These are phyloP conservation scores for Ogataea kodamae DNA, from an alignment of 805 yeast species.

Conservation along the genomic window DNA sequence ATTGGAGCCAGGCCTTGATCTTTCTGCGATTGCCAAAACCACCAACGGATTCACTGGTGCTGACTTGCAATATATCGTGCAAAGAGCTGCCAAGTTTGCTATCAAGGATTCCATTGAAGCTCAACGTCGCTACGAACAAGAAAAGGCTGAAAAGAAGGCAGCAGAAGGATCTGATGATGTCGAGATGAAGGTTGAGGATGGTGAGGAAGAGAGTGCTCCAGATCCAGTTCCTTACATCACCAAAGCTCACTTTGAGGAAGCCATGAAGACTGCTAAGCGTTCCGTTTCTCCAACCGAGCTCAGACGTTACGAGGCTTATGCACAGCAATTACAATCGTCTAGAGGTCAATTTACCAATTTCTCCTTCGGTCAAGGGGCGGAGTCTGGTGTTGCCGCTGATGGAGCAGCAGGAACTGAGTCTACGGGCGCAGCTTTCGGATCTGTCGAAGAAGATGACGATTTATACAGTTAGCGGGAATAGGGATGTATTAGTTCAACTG, in stretches of 20 bases:
- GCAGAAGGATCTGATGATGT: conserved; percentile 39
- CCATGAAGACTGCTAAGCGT: conserved; percentile 98
- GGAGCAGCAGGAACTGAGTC: conserved; percentile 31
- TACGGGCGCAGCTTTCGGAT: conserved; percentile 45
- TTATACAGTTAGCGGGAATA: conserved; percentile 33
- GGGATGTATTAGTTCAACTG: conserved; percentile 7
- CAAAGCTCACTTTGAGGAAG: conserved; percentile 94
- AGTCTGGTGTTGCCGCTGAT: conserved; percentile 31
- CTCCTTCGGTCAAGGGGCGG: conserved; percentile 60
- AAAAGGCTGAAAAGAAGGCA: conserved; percentile 50
- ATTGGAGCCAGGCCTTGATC: conserved; percentile 92
- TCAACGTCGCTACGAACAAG: conserved; percentile 44
- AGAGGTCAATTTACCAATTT: conserved; percentile 94
- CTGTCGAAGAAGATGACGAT: conserved; percentile 47
- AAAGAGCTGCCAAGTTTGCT: conserved; percentile 98
- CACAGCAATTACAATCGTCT: conserved; percentile 92
- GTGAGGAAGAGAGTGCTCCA: conserved; percentile 62
- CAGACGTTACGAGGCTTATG: conserved; percentile 97
- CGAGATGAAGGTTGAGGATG: conserved; percentile 33
- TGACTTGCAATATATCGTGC: conserved; percentile 93
- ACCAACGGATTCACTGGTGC: conserved; percentile 99
- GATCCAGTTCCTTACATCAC: conserved; percentile 97
- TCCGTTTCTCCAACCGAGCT: conserved; percentile 96
- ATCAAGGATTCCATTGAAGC: conserved; percentile 98
- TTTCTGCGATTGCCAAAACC: conserved; percentile 82